These are phyloP conservation scores for Talaromyces liani DNA, from an alignment of 495 filamentous ascomycete genomes.

Conservation along the genomic window DNA sequence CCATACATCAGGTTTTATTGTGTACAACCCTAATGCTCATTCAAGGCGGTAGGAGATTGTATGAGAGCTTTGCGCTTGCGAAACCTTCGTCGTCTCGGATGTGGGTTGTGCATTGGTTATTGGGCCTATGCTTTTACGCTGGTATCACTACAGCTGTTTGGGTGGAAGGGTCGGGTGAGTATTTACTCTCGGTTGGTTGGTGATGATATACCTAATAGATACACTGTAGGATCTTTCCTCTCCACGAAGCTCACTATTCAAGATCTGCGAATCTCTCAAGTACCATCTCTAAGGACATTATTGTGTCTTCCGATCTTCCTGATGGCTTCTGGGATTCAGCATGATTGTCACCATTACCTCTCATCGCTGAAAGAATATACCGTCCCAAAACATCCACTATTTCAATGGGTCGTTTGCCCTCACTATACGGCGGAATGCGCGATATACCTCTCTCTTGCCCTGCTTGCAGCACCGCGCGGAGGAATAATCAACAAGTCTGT, in stretches of 20 bases:
- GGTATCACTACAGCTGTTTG: slow-evolving; percentile 66
- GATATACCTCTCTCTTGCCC: slow-evolving; percentile 71
- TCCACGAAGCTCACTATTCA: slow-evolving; percentile 21
- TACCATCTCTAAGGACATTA: slow-evolving; percentile 51
- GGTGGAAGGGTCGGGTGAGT: slow-evolving; percentile 75
- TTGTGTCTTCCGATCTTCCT: slow-evolving; percentile 61
- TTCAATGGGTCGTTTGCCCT: slow-evolving; percentile 67
- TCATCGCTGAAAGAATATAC: slow-evolving; percentile 77
- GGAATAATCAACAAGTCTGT: slow-evolving; percentile 66
- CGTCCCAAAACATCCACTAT: slow-evolving; percentile 65
- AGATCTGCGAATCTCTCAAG: slow-evolving; percentile 28
- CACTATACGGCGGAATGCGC: slow-evolving; percentile 87
- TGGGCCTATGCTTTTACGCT: slow-evolving; percentile 74
- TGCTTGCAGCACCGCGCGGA: slow-evolving; percentile 62
- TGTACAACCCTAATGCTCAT: slow-evolving; percentile 63
- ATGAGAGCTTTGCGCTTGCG: slow-evolving; percentile 58
- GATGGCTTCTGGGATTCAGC: slow-evolving; percentile 67
- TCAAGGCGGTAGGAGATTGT: slow-evolving; percentile 67
- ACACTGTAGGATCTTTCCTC: slow-evolving; percentile 23
- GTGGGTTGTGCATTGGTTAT: slow-evolving; percentile 74
- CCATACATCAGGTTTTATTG: slow-evolving; percentile 56
- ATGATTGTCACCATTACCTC: slow-evolving; percentile 75
- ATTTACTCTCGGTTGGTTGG: neutral
- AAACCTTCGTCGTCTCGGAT: slow-evolving; percentile 65
- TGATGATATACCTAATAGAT: neutral